Base-by-base conservation (phyloP, 371 early-diverging fungal genomes). In the Rhizopus sp. region DNA sequence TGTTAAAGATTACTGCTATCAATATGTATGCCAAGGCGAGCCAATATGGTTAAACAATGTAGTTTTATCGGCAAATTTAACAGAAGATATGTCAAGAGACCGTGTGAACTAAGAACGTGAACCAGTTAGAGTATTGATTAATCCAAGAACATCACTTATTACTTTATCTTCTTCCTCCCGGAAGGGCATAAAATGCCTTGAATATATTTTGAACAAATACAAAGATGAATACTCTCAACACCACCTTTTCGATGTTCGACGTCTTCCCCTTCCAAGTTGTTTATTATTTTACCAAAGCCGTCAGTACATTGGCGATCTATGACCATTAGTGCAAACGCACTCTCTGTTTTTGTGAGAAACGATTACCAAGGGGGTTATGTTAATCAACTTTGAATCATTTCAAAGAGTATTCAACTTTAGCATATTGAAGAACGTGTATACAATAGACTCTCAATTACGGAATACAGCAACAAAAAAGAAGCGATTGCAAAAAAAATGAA, bases 1-100 rank as follows among this genome's bases (percentile, higher is more conserved):
- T 46, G 29, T 16, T 7, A 34, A 34, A 37, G 35, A 34, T n/a
- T 50, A 34, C 50, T 50, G n/a, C 50, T 50, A 50, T n/a, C 50
- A 50, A n/a, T 37, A 16, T 16, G 16, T 37, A 4, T 50, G 50
- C 35, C 50, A 34, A 50, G 50, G 50, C 29, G 50, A 50, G 15
- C 50, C 37, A 15, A n/a, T n/a, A n/a, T n/a, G 29, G 29, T 12
- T 16, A 10, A 9, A 35, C n/a, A n/a, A n/a, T n/a, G n/a, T n/a
- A n/a, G n/a, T n/a, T n/a, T n/a, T n/a, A n/a, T n/a, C n/a, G n/a
- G 35, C 5, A 37, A 16, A 50, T 8, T 4, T 31, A 15, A 34
- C 47, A 29, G 31, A 47, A 47, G 29, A 23, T 5, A n/a, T 10
- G 47, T 29, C 31, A 8, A 17, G 7, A 47, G 29, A 30, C n/a